Evolutionary conservation across 1,284 basidiomycete species (phyloP).

Genomic region (Bjerkandera adusta): DNA sequence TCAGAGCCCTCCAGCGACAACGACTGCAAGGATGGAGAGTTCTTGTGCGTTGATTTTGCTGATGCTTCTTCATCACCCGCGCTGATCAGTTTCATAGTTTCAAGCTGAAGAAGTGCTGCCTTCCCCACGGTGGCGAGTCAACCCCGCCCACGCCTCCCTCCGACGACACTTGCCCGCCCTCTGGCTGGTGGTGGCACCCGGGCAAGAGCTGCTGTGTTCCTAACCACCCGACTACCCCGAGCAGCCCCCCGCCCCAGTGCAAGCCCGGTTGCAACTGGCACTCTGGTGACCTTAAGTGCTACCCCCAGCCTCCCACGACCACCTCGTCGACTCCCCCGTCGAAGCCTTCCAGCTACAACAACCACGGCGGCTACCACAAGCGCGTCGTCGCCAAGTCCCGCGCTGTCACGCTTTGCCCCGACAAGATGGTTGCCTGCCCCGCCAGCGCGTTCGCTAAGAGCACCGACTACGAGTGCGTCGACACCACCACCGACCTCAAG

Average conservation of each 20-base stretch:
- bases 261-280: conserved; percentile 46
- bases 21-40: conserved; percentile 15
- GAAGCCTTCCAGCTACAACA: conserved; percentile 31
- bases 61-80: background rate
- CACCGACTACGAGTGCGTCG: conserved; percentile 63
- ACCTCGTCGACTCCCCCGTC: conserved; percentile 36
- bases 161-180: conserved; percentile 41
- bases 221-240: conserved; percentile 21
- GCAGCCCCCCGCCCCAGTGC: conserved; percentile 50
- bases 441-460: conserved; percentile 31
- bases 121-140: conserved; percentile 46
- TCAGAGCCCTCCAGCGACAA: background rate
- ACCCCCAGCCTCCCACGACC: conserved; percentile 35
- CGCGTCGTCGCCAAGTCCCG: conserved; percentile 40
- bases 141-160: conserved; percentile 43
- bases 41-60: conserved; percentile 23
- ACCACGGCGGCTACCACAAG: conserved; percentile 32
- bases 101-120: conserved; percentile 42
- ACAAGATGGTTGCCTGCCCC: conserved; percentile 59
- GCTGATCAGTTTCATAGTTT: conserved; percentile 34
- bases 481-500: conserved; percentile 51
- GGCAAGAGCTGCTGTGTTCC: conserved; percentile 50
- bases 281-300: conserved; percentile 47
- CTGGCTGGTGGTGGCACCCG: conserved; percentile 33
- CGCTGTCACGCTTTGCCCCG: conserved; percentile 48